phyloP scores from a whole-genome alignment of 495 filamentous ascomycete species.

The Lasiosphaeria ovina region DNA sequence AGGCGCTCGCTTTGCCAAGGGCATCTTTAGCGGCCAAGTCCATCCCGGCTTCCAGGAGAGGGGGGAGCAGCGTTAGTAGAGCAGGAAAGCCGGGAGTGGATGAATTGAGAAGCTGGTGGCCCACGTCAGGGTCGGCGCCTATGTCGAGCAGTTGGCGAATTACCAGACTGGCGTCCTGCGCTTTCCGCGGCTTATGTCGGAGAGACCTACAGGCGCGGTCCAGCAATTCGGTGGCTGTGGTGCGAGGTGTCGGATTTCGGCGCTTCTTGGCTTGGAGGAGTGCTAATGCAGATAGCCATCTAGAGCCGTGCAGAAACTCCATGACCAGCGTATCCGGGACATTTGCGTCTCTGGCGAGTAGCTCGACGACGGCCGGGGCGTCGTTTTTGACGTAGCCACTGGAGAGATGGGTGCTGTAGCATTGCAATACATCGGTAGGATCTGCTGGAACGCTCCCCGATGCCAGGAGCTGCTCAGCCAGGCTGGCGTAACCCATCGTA shows the following conservation, averaged over 20 bases:
- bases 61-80: neutral
- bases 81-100: neutral
- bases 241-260: neutral
- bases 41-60: neutral
- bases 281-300: neutral
- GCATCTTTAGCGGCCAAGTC: neutral
- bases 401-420: neutral
- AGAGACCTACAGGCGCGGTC: neutral
- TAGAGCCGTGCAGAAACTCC: neutral
- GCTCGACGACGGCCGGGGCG: neutral
- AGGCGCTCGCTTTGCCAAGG: constrained; percentile 4
- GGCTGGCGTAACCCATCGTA: neutral
- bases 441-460: neutral
- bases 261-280: neutral
- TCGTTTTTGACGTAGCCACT: neutral
- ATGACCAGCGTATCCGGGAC: neutral
- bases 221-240: neutral
- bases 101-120: neutral
- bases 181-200: neutral
- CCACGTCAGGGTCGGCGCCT: neutral
- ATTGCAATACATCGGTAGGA: neutral
- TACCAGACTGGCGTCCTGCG: neutral
- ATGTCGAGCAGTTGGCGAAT: neutral
- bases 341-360: neutral
- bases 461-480: neutral